phyloP scores from a whole-genome alignment of 78 protist species.

The Dictyostelium purpureum region DNA sequence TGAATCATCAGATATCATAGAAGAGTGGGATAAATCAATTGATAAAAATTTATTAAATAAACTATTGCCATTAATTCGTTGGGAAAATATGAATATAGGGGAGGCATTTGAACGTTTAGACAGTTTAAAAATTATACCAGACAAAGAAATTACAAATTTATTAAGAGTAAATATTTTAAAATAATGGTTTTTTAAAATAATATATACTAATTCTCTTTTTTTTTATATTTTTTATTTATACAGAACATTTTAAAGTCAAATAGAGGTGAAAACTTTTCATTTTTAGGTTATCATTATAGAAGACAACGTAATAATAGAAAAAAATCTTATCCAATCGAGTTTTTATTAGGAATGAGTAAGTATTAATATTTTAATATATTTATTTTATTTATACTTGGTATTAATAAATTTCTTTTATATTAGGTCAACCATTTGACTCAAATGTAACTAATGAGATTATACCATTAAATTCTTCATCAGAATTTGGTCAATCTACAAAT shows the following conservation, averaged over 20 bases:
- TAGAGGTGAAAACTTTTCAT: slow-evolving; percentile 73
- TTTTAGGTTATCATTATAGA: slow-evolving; percentile 69
- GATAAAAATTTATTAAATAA: slow-evolving; percentile 60
- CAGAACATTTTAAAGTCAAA: slow-evolving; percentile 52
- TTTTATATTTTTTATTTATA: neutral
- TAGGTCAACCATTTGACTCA: slow-evolving; percentile 53
- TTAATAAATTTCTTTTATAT: neutral
- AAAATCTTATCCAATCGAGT: slow-evolving; percentile 61
- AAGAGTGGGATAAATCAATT: slow-evolving; percentile 46
- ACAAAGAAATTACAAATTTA: slow-evolving; percentile 58
- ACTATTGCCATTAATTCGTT: slow-evolving; percentile 64
- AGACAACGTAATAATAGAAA: slow-evolving; percentile 70
- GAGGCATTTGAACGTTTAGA: slow-evolving; percentile 79
- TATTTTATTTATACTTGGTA: neutral
- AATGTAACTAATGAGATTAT: slow-evolving; percentile 56
- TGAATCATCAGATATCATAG: slow-evolving; percentile 11
- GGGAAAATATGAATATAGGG: slow-evolving; percentile 80
- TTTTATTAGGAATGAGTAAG: slow-evolving; percentile 45
- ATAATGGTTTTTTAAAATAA: neutral
- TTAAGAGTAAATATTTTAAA: slow-evolving; percentile 24
- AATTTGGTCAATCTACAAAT: slow-evolving; percentile 60
- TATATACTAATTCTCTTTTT: neutral
- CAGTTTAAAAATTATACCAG: slow-evolving; percentile 51
- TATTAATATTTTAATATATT: neutral
- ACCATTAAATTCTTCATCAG: slow-evolving; percentile 49